Base-by-base conservation (phyloP, 2,329 filamentous ascomycete species). In the Plenodomus biglobosus region DNA sequence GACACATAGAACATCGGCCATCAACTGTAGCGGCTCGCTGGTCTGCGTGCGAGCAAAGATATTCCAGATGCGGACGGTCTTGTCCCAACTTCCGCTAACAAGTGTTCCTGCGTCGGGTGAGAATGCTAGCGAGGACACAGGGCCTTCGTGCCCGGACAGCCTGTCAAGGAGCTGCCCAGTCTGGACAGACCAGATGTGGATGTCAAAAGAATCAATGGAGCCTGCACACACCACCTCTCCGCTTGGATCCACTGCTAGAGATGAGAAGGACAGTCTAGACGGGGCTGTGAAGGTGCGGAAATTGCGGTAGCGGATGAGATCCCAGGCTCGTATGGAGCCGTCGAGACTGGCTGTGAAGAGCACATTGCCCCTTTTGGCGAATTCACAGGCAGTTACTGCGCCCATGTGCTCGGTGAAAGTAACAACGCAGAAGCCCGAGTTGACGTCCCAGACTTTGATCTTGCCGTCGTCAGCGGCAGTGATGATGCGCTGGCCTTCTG, bases 161-260 rank as follows among this genome's bases (percentile, higher is more conserved):
- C 87, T 87, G 69, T 99, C 94, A 5, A 99, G 83, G 16, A 99
- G 79, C 71, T 99, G 94, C 2, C 94, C 94, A 0, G 92, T 99
- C 69, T 99, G 94, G 3, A 99, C 95, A 4, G 90, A 96, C 94
- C 94, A 99, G 53, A 99, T 88, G 73, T 99, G 92, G 42, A 99
- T 90, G 66, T 97, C 92, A 58, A 96, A 97, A 3, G 92, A 96
- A 70, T 99, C 94, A 15, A 95, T 80, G 1, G 92, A 97, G 2
- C 92, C 94, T 8, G 94, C 94, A 50, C 92, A 95, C 2, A 99
- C 88, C 8, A 99, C 89, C 72, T 99, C 95, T 44, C 94, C 94
- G 56, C 91, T 96, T 0, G 94, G 92, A 59, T 99, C 95, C n/a
- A 97, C 91, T 1, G 94, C 91, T 70, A 99, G 81, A 48, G 89